Evolutionary conservation across 2,329 filamentous ascomycete species (phyloP).

Genomic region (Arthrobotrys megalospora): DNA sequence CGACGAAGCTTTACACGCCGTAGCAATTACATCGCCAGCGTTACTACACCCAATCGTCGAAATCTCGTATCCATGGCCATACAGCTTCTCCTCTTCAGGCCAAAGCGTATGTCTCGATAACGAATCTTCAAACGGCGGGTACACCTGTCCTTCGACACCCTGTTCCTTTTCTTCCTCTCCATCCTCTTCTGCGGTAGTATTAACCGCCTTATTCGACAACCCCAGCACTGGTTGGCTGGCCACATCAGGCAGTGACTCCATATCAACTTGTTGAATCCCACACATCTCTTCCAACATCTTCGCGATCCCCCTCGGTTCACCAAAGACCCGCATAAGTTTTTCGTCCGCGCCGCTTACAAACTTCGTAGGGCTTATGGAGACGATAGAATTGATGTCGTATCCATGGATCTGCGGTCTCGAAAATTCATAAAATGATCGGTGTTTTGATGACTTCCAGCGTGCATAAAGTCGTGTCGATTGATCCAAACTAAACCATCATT

Average conservation of each 20-base stretch:
- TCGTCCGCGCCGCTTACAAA: slow-evolving; percentile 98
- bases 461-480: slow-evolving; percentile 93
- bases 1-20: slow-evolving; percentile 92
- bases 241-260: slow-evolving; percentile 79
- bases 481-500: slow-evolving; percentile 70
- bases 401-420: slow-evolving; percentile 96
- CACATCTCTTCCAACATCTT: slow-evolving; percentile 79
- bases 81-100: slow-evolving; percentile 96
- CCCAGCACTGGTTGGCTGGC: slow-evolving; percentile 96
- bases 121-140: slow-evolving; percentile 90
- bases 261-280: slow-evolving; percentile 71
- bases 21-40: slow-evolving; percentile 83
- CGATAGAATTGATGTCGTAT: slow-evolving; percentile 96
- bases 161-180: slow-evolving; percentile 72
- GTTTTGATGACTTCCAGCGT: slow-evolving; percentile 75
- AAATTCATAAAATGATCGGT: slow-evolving; percentile 90
- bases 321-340: slow-evolving; percentile 96
- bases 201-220: slow-evolving; percentile 93
- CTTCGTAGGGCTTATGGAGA: slow-evolving; percentile 78
- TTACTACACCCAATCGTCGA: slow-evolving; percentile 85
- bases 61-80: slow-evolving; percentile 97
- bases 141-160: slow-evolving; percentile 69
- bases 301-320: slow-evolving; percentile 87
- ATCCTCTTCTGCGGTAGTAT: slow-evolving; percentile 73
- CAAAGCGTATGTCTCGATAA: slow-evolving; percentile 91